Percentiles rank a stretch among this genome's conserved stretches.
These are phyloP conservation scores for Nicotiana benthamiana DNA, from an alignment of 257 asterid genomes.

Conservation along the genomic window DNA sequence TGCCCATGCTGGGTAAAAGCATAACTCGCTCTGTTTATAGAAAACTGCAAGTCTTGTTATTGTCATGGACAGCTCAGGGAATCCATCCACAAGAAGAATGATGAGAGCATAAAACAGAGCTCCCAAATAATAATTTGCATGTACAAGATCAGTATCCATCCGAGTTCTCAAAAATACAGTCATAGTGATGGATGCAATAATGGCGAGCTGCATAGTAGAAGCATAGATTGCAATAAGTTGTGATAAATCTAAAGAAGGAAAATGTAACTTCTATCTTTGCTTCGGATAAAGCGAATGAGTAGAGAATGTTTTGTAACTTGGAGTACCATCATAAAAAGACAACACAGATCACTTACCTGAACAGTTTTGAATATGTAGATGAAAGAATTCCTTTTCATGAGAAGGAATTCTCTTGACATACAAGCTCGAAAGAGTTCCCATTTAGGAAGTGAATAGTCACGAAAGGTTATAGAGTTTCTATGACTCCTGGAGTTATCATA, in stretches of 20 bases:
- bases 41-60: constrained; percentile 39
- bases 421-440: constrained; percentile 41
- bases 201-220: constrained; percentile 32
- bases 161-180: constrained; percentile 51
- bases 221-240: background rate
- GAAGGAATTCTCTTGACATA: constrained; percentile 46
- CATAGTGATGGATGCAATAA: constrained; percentile 36
- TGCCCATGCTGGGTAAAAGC: constrained; percentile 56
- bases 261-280: background rate
- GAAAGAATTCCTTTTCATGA: constrained; percentile 45
- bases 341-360: constrained; percentile 31
- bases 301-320: background rate
- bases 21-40: constrained; percentile 43
- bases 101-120: constrained; percentile 38
- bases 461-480: constrained; percentile 27
- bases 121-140: constrained; percentile 45
- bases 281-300: background rate
- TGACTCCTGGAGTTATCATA: constrained; percentile 35
- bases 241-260: background rate
- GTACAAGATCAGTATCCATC: constrained; percentile 32
- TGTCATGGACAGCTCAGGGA: constrained; percentile 46
- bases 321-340: background rate
- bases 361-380: constrained; percentile 33
- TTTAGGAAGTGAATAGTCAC: constrained; percentile 35
- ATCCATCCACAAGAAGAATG: constrained; percentile 43